Conservation (phyloP, 345 rosid genomes). For the Hibiscus tridactylites region DNA sequence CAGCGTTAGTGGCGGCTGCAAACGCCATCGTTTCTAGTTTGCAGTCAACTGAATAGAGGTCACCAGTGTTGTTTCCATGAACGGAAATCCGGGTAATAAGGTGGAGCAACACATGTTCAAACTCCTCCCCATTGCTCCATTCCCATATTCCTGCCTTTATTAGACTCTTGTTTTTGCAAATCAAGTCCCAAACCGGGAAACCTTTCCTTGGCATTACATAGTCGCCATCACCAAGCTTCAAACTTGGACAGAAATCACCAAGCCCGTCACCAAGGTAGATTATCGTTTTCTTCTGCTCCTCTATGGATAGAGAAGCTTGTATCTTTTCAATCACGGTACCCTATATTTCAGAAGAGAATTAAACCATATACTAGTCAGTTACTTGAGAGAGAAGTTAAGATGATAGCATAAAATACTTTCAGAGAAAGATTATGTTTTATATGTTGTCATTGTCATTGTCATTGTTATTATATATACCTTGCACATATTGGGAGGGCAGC, state of each 20-base stretch:
- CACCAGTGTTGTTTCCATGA: slow-evolving; percentile 5
- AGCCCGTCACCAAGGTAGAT: slow-evolving; percentile 77
- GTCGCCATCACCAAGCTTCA: slow-evolving; percentile 52
- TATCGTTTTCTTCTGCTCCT: slow-evolving; percentile 38
- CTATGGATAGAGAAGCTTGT: slow-evolving; percentile 31
- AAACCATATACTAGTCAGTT: neutral
- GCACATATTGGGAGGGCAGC: neutral
- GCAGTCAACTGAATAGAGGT: slow-evolving; percentile 31
- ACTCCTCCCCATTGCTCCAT: slow-evolving; percentile 64
- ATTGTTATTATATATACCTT: neutral
- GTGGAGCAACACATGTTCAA: slow-evolving; percentile 34
- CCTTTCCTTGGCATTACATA: slow-evolving; percentile 77
- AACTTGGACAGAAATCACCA: slow-evolving; percentile 74
- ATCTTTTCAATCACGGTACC: slow-evolving; percentile 57
- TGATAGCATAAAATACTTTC: neutral
- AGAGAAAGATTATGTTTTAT: too few relatives aligned
- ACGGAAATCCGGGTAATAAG: slow-evolving; percentile 13
- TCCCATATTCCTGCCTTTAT: slow-evolving; percentile 55
- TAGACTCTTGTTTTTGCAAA: slow-evolving; percentile 38
- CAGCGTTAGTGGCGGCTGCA: slow-evolving; percentile 12
- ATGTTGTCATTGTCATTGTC: too few relatives aligned
- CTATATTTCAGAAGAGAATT: slow-evolving; percentile 16
- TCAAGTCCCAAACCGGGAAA: slow-evolving; percentile 73
- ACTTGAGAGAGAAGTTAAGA: neutral
- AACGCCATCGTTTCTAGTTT: slow-evolving; percentile 31